A percentile compares a stretch with the other conserved stretches of the same genome.
These are phyloP conservation scores for Fagus crenata DNA, from an alignment of 306 rosid genomes.

Conservation along the genomic window DNA sequence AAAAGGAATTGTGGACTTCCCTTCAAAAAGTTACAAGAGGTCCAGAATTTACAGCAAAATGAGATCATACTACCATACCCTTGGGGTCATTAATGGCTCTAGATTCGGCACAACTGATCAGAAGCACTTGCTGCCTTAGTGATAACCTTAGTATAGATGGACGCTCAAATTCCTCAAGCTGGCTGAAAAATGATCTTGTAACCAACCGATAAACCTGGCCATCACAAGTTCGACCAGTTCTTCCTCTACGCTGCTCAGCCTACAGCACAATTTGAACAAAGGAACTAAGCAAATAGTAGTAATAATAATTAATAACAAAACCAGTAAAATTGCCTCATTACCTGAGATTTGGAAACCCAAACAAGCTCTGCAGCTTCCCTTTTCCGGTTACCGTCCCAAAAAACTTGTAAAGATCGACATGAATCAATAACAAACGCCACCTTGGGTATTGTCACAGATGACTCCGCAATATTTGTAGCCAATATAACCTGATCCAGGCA, in stretches of 20 bases:
- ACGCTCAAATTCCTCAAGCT: constrained; percentile 57
- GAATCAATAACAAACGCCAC: constrained; percentile 91
- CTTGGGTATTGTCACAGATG: constrained; percentile 92
- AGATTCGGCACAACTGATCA: constrained; percentile 68
- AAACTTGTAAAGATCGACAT: constrained; percentile 83
- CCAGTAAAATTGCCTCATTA: constrained; percentile 29
- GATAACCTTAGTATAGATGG: constrained; percentile 77
- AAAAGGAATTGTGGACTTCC: background rate
- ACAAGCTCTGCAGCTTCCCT: constrained; percentile 61
- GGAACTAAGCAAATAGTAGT: constrained; percentile 16
- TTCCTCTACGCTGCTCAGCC: constrained; percentile 89
- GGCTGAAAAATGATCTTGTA: constrained; percentile 57
- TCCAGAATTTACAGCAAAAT: constrained; percentile 20
- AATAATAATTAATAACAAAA: constrained; percentile 22
- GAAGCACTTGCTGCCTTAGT: constrained; percentile 77
- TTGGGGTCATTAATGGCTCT: constrained; percentile 86
- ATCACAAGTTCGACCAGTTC: constrained; percentile 98
- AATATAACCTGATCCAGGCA: constrained; percentile 62
- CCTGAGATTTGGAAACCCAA: constrained; percentile 97
- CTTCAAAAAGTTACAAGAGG: background rate
- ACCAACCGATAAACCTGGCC: constrained; percentile 82
- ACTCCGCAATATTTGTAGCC: constrained; percentile 93
- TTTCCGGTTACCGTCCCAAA: constrained; percentile 58
- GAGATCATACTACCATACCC: constrained; percentile 39
- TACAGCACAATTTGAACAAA: constrained; percentile 37